Evolutionary conservation across 257 asterid genomes (phyloP).

Genomic region (Solanum neorickii): DNA sequence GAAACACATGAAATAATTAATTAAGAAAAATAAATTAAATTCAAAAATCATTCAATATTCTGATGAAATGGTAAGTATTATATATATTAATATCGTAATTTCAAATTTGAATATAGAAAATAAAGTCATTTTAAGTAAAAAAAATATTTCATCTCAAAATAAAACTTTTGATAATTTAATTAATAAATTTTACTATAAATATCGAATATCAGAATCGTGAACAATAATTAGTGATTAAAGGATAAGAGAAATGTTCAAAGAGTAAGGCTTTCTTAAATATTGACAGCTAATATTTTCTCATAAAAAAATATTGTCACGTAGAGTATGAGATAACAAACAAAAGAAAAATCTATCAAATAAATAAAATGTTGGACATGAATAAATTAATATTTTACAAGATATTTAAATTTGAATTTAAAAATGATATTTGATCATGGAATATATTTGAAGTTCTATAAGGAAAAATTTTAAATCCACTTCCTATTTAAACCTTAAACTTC

Average conservation of each 20-base stretch:
- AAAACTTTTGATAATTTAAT: no score
- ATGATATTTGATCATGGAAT: neutral
- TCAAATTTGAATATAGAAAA: neutral
- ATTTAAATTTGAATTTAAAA: neutral
- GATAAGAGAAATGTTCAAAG: neutral
- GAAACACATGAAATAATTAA: neutral
- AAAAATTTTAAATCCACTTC: neutral
- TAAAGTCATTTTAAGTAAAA: no score
- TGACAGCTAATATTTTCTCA: neutral
- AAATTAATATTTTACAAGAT: neutral
- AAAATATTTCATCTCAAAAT: no score
- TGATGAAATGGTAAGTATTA: neutral
- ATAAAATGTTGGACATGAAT: neutral
- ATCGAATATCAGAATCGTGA: no score
- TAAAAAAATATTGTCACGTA: neutral
- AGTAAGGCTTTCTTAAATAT: neutral
- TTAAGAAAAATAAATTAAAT: neutral
- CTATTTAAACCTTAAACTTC: neutral
- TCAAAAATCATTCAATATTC: no score
- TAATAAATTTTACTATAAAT: no score
- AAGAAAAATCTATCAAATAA: neutral
- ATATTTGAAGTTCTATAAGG: neutral
- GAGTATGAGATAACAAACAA: neutral
- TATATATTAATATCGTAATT: neutral
- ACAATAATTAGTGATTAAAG: neutral